Evolutionary conservation across 2,329 filamentous ascomycete genomes (phyloP), one percentile per base, ranked within the genome.

Genomic region (Aspergillus latus): DNA sequence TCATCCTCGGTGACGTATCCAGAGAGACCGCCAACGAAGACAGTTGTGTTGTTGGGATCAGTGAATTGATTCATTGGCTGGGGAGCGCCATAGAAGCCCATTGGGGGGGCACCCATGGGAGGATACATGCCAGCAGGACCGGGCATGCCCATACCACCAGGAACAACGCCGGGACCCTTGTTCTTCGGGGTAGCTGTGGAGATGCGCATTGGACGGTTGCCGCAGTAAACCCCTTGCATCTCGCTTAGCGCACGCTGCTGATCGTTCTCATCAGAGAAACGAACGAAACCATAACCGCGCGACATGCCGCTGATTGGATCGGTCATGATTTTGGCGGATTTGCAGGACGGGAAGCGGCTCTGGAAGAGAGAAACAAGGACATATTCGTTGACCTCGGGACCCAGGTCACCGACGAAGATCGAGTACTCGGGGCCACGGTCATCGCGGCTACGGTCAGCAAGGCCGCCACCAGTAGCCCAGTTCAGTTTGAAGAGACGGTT

Each of bases 261-360:
- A 71, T 99, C 94, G 64, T 87, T 85, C 80, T 97, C 93, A 65
- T 96, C 91, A 51, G 91, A 91, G 80, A 99, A 99, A 64, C 94
- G 91, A 52, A 99, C 94, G 69, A 99, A 99, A 46, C 94, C 94
- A 70, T 99, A 99, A 55, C 94, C 94, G 62, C 94, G 92, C 62
- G 92, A 97, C 84, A 97, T 93, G 67, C 94, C 94, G 62, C 89
- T 96, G 78, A 97, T 94, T 59, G 94, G 93, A 71, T 99, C 94
- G 59, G 93, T 96, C 94, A 99, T 99, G 78, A 99, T 99, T 84
- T 99, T 99, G 70, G 94, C 94, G 37, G 92, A 96, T 82, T 97
- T 97, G 89, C 93, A 97, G 7, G 92, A 96, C 0, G 89, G 89
- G 82, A 96, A 99, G 60, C 93, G 91, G 71, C 87, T 88, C 79